Evolutionary conservation across 495 filamentous ascomycete species (phyloP), one percentile per base, ranked within the genome.

Genomic region (Clohesyomyces aquaticus): DNA sequence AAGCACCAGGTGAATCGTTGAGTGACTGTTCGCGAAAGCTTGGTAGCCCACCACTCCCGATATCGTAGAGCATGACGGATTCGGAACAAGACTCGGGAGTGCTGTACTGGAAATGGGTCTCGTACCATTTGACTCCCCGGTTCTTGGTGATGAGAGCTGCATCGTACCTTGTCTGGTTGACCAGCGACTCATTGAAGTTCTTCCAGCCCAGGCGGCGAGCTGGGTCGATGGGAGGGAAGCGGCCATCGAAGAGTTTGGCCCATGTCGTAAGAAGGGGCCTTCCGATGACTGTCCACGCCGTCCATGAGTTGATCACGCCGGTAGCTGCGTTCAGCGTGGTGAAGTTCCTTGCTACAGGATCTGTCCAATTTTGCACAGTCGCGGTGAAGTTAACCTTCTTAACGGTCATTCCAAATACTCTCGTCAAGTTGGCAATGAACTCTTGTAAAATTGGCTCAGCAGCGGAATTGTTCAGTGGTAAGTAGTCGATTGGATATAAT

Each of bases 361-460:
- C 63, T 21, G 63, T 55, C 19, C 56, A 55, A 43, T 65, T 68
- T 42, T 62, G 66, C 8, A 76, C 65, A 0, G 72, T 70, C 19
- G 64, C 71, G 18, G 71, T 70, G 29, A 75, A 69, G 55, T 73
- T 73, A 63, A 72, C 65, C 45, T 66, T 55, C 21, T 50, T 67
- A 25, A 70, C 60, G 14, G 54, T 67, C 70, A 70, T 72, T n/a
- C 54, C 59, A 56, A 72, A 72, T 18, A 73, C 50, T 8, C 67
- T 18, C 0, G 57, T 73, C 28, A 84, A 78, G 41, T 80, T 81
- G 47, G 77, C 67, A 49, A 79, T 74, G 56, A 76, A 76, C 1
- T 59, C 65, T 47, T 77, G 69, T 0, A 77, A 65, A 4, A 76
- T 65, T 8, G 67, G 63, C 28, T 77, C 71, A 9, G 76, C 76